phyloP scores from a whole-genome alignment of 257 asterid genomes.

The Buddleja alternifolia region DNA sequence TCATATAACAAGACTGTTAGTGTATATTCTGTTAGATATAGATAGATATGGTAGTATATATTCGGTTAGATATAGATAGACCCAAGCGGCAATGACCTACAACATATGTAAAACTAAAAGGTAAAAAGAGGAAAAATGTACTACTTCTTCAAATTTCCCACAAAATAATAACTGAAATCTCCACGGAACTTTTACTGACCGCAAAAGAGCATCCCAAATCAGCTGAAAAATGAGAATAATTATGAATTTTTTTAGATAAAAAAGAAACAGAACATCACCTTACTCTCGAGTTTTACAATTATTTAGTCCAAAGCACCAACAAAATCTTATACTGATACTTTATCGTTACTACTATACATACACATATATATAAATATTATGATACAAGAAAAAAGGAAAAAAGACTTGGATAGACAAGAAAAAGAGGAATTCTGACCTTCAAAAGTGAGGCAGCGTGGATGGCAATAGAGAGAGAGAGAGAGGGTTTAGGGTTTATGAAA shows the following conservation, averaged over 20 bases:
- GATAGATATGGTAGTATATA: no score
- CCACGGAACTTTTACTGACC: background rate
- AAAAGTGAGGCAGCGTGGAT: constrained; percentile 8
- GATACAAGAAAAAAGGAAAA: background rate
- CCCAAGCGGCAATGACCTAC: background rate
- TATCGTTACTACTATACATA: background rate
- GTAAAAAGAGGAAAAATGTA: background rate
- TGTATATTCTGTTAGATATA: no score
- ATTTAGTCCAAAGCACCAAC: background rate
- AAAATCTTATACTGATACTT: background rate
- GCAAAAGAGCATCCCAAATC: background rate
- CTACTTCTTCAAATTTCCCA: constrained; percentile 6
- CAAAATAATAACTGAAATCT: constrained; percentile 4
- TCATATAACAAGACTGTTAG: background rate
- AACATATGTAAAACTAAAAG: background rate
- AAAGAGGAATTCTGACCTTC: constrained; percentile 27
- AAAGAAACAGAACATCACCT: background rate
- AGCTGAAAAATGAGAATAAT: background rate
- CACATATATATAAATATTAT: background rate
- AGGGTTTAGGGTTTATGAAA: constrained; percentile 30
- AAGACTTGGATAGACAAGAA: background rate
- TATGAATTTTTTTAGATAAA: no score
- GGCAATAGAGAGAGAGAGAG: no score
- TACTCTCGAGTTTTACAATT: background rate
- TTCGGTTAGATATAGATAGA: no score